These are phyloP conservation scores for Emergomyces orientalis DNA, from an alignment of 2,329 filamentous ascomycete species.

Conservation along the genomic window DNA sequence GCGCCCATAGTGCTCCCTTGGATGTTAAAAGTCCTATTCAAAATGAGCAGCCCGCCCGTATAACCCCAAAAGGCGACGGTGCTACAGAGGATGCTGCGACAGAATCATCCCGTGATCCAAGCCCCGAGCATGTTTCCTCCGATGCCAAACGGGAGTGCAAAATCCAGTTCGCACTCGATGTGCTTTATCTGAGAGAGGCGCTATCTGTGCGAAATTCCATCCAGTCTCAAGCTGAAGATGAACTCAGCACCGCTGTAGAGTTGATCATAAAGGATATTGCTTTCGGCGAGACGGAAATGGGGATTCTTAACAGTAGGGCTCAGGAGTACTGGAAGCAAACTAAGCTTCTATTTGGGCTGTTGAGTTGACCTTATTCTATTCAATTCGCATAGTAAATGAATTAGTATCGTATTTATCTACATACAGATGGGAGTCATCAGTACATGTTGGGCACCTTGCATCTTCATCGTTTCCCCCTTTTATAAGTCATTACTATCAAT, in stretches of 20 bases:
- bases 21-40: background rate
- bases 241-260: slow-evolving; percentile 41
- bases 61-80: background rate
- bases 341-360: slow-evolving; percentile 67
- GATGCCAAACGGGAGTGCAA: slow-evolving; percentile 23
- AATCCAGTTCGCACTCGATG: slow-evolving; percentile 32
- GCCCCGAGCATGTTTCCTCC: background rate
- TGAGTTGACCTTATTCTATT: slow-evolving; percentile 34
- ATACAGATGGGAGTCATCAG: background rate
- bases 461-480: no score
- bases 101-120: background rate
- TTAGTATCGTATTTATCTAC: background rate
- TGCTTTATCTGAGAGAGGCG: slow-evolving; percentile 26
- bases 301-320: slow-evolving; percentile 50
- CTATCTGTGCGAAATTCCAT: slow-evolving; percentile 15
- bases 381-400: background rate
- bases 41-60: background rate
- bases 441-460: background rate
- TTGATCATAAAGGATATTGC: slow-evolving; percentile 41
- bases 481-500: no score
- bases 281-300: slow-evolving; percentile 40
- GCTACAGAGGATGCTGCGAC: slow-evolving; percentile 6
- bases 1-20: background rate
- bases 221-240: slow-evolving; percentile 19
- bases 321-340: slow-evolving; percentile 77